Evolutionary conservation across 140 eudicot genomes (phyloP), one percentile per base, ranked within the genome.

Genomic region (Bidens hawaiensis): DNA sequence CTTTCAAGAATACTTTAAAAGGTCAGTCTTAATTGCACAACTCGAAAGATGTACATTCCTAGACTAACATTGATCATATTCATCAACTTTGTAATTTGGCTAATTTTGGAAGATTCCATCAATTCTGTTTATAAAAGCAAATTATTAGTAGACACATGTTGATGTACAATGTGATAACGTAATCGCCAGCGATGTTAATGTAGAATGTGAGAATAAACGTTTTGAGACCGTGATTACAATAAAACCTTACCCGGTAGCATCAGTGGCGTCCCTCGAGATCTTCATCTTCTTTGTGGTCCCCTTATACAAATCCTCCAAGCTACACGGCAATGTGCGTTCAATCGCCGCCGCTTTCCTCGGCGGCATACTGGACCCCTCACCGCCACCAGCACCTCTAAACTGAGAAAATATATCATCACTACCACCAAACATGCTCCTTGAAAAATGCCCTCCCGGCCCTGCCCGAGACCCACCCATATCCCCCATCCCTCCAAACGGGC

Each of bases 261-360:
- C 97, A 6, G 76, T 36, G 5, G 73, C 84, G 25, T 84, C 96
- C 74, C 96, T 66, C 1, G 96, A 87, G 69, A 90, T 90, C 69
- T 84, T 87, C 95, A 90, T 90, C 81, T 90, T 90, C 77, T 86
- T 86, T 0, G 88, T 79, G 15, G 94, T 86, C 47, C 97, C 97
- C 80, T 87, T 82, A 25, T 81, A 90, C 71, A 87, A 59, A 56
- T 90, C 96, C 83, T 87, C 96, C 88, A 90, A 78, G 72, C 96
- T 82, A 74, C 96, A 87, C 0, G 78, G 90, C 75, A 90, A 58
- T 3, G 73, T 73, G 61, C 85, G 76, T 54, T 90, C 97, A 30
- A 87, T 84, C 1, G 88, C 66, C 0, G 83, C 78, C 24, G 78
- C 96, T 67, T 87, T 87, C 70, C 94, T 66, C 11, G 81, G 89